Conservation (phyloP, 345 rosid genomes). For the Eutrema heterophyllum region DNA sequence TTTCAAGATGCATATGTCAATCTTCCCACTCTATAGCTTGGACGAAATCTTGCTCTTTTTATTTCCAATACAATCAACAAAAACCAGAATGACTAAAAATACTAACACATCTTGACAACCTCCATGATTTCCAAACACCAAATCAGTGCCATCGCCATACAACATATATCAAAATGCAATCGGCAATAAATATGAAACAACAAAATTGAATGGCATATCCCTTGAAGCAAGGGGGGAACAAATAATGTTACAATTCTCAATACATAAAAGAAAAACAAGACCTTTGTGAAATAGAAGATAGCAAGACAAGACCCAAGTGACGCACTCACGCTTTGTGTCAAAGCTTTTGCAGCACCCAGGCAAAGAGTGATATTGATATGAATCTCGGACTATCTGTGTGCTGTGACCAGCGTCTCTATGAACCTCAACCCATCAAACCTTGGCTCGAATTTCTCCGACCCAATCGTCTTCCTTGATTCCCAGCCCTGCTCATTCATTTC, state of each 20-base stretch:
- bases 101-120: too few species aligned
- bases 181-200: not conserved
- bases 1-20: not conserved
- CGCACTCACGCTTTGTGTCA: constrained; percentile 26
- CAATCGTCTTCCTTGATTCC: constrained; percentile 27
- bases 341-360: constrained; percentile 23
- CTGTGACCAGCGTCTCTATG: constrained; percentile 84
- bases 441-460: constrained; percentile 57
- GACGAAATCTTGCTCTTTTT: not conserved
- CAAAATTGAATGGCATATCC: not conserved
- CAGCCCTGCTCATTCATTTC: constrained; percentile 22
- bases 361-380: not conserved
- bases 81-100: too few species aligned
- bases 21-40: not conserved
- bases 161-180: not conserved
- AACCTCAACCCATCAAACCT: constrained; percentile 79
- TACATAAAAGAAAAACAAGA: not conserved
- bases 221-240: not conserved
- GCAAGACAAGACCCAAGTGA: constrained; percentile 11
- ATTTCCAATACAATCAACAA: not conserved
- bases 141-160: not conserved
- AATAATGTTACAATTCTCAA: constrained; percentile 8
- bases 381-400: constrained; percentile 52
- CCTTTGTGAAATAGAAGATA: not conserved
- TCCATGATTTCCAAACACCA: not conserved